These are phyloP conservation scores for Nicotiana tabacum DNA, from an alignment of 257 asterid genomes.

Conservation along the genomic window DNA sequence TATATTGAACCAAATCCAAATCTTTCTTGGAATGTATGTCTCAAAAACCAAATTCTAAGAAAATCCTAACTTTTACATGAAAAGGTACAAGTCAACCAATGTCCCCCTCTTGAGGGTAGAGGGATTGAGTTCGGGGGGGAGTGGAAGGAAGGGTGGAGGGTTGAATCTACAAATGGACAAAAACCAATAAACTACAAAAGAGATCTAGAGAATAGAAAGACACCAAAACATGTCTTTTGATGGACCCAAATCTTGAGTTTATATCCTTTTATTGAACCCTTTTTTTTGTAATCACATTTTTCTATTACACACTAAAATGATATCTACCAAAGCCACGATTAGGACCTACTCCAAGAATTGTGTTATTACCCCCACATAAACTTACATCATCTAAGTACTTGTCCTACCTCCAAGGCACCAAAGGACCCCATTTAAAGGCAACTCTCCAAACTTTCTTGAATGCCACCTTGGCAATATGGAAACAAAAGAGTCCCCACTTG, in stretches of 20 bases:
- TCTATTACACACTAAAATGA: slow-evolving; percentile 21
- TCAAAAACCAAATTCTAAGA: slow-evolving; percentile 21
- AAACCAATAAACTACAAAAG: not conserved
- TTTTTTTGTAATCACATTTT: slow-evolving; percentile 21
- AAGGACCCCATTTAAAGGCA: slow-evolving; percentile 26
- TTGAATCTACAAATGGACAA: slow-evolving; percentile 12
- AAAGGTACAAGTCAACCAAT: slow-evolving; percentile 32
- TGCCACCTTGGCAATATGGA: slow-evolving; percentile 13
- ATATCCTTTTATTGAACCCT: slow-evolving; percentile 15
- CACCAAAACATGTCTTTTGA: not conserved
- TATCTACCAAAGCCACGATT: slow-evolving; percentile 21
- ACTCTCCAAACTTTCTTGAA: slow-evolving; percentile 4
- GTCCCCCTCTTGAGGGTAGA: slow-evolving; percentile 11
- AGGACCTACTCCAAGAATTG: slow-evolving; percentile 23
- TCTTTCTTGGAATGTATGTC: slow-evolving; percentile 34
- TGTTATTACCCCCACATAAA: slow-evolving; percentile 37
- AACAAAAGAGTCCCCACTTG: slow-evolving; percentile 55
- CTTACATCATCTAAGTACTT: slow-evolving; percentile 29
- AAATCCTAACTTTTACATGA: slow-evolving; percentile 39
- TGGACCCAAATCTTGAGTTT: slow-evolving; percentile 20
- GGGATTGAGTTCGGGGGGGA: not conserved
- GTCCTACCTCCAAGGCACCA: slow-evolving; percentile 44
- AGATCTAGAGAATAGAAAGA: not conserved
- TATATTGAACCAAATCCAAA: slow-evolving; percentile 2
- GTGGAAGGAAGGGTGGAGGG: slow-evolving; percentile 4